Conservation (phyloP, 2,329 filamentous ascomycete species). For the Sclerotinia borealis region DNA sequence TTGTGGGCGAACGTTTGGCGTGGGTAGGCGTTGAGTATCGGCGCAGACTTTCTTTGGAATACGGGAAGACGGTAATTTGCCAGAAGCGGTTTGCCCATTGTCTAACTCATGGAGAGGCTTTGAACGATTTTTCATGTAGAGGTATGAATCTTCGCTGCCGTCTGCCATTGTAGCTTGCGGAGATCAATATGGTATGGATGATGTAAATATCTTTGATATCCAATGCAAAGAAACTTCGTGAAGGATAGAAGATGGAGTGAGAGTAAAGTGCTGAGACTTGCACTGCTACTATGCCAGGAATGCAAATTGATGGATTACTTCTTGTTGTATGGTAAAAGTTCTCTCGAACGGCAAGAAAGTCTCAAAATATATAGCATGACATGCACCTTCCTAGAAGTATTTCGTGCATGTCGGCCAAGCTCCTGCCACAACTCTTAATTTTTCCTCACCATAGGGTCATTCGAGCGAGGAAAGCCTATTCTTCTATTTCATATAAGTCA, state of each 20-base stretch:
- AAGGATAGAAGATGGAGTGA: conserved; percentile 5
- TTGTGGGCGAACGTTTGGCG: neutral
- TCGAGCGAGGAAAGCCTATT: conserved; percentile 15
- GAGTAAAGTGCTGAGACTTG: conserved; percentile 8
- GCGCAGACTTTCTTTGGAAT: neutral
- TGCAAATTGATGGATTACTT: conserved; percentile 7
- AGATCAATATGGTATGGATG: neutral
- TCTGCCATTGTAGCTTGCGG: conserved; percentile 4
- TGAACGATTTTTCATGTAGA: conserved; percentile 4
- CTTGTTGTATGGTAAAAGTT: neutral
- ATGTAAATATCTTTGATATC: conserved; percentile 1
- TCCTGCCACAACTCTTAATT: conserved; percentile 11
- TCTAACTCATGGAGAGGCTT: neutral
- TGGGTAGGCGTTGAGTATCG: neutral
- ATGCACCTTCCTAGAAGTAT: conserved; percentile 5
- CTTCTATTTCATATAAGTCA: conserved; percentile 9
- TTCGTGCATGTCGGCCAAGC: neutral
- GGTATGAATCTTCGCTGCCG: conserved; percentile 9
- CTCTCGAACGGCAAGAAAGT: neutral
- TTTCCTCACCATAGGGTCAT: conserved; percentile 5
- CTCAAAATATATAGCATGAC: neutral
- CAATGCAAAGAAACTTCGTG: neutral
- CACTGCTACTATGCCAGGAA: neutral
- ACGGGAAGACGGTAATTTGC: neutral
- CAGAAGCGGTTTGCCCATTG: neutral